A percentile compares a stretch with the other conserved stretches of the same genome.
Conservation (phyloP, 2,329 filamentous ascomycete genomes). For the Nigrograna mackinnonii region DNA sequence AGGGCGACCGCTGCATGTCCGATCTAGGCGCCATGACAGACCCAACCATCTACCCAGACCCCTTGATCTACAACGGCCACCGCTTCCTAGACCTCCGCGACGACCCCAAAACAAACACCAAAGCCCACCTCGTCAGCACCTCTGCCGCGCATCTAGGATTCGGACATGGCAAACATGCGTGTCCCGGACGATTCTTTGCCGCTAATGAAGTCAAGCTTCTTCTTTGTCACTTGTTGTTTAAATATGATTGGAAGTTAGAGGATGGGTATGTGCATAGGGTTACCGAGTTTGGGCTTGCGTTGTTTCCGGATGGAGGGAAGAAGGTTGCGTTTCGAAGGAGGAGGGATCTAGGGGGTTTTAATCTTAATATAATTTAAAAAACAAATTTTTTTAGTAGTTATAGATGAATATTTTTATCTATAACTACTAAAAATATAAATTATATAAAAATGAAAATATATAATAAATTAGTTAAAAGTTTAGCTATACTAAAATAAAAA, state of each 20-base stretch:
- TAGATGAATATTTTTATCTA: no score
- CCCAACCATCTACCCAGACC: background rate
- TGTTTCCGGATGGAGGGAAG: background rate
- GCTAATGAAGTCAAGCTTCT: constrained; percentile 21
- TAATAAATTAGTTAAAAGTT: no score
- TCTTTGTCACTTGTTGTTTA: constrained; percentile 12
- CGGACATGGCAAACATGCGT: constrained; percentile 15
- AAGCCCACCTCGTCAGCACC: constrained; percentile 8
- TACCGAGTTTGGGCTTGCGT: background rate
- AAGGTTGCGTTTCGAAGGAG: no score
- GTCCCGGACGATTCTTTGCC: constrained; percentile 24
- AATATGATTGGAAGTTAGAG: constrained; percentile 12
- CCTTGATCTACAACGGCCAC: constrained; percentile 12
- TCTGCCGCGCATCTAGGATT: constrained; percentile 13
- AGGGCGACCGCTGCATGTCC: background rate
- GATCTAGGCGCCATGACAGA: background rate
- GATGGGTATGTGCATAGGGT: background rate
- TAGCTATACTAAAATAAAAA: no score
- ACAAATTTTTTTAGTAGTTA: no score
- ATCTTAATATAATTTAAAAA: no score
- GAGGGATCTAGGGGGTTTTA: no score
- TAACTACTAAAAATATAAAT: no score
- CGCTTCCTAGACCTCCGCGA: constrained; percentile 14
- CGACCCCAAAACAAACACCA: constrained; percentile 5
- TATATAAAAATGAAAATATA: no score